Conservation (phyloP, 257 asterid species). For the Haberlea rhodopensis region DNA sequence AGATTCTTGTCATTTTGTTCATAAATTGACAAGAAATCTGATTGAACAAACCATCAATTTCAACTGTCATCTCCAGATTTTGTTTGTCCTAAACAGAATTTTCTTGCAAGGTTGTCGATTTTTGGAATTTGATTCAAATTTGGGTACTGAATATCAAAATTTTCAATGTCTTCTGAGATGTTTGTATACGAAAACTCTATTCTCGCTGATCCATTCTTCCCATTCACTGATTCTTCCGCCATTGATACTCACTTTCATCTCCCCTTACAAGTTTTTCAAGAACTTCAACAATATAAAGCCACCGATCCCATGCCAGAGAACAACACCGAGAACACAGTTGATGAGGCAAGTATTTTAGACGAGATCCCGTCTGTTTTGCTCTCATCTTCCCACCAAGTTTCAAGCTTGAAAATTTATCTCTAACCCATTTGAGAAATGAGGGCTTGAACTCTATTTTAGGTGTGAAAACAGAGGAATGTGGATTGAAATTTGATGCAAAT, state of each 20-base stretch:
- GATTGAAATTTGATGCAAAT: conserved; percentile 28
- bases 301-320: conserved; percentile 23
- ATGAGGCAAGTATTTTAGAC: conserved; percentile 31
- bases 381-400: conserved; percentile 66
- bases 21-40: conserved; percentile 33
- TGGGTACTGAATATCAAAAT: background rate
- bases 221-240: conserved; percentile 39
- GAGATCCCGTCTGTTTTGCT: conserved; percentile 41
- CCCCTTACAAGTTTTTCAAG: conserved; percentile 33
- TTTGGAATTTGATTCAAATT: too few species aligned
- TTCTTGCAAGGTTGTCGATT: too few species aligned
- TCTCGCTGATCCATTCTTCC: conserved; percentile 55
- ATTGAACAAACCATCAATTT: conserved; percentile 31
- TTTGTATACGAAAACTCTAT: conserved; percentile 49
- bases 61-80: conserved; percentile 25
- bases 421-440: conserved; percentile 32
- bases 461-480: conserved; percentile 59
- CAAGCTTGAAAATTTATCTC: conserved; percentile 51
- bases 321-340: conserved; percentile 2
- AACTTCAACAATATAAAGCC: conserved; percentile 25
- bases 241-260: conserved; percentile 20
- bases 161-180: conserved; percentile 67
- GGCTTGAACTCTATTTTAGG: conserved; percentile 32
- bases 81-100: too few species aligned
- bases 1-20: conserved; percentile 51